These are phyloP conservation scores for Suhomyces ambrosiae DNA, from an alignment of 1,139 yeast genomes.

Conservation along the genomic window DNA sequence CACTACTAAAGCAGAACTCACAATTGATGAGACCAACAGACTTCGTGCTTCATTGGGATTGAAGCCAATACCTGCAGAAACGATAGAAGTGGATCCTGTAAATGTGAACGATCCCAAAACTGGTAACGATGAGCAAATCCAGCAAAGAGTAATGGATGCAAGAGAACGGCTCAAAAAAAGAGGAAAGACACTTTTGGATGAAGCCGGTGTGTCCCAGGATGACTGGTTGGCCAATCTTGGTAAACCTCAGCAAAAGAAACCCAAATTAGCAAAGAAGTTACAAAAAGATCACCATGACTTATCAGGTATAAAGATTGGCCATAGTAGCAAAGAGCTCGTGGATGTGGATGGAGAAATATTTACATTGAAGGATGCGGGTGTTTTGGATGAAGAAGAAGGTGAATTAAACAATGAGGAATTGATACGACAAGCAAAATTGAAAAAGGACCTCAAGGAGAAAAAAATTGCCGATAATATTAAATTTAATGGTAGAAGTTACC, in stretches of 20 bases:
- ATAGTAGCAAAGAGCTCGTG: conserved; percentile 38
- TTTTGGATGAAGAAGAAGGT: conserved; percentile 53
- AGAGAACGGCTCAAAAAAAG: conserved; percentile 22
- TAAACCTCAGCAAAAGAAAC: conserved; percentile 16
- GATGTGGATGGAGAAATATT: conserved; percentile 55
- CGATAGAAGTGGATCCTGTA: conserved; percentile 7
- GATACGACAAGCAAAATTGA: conserved; percentile 31
- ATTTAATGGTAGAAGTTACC: conserved; percentile 27
- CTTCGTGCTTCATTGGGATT: conserved; percentile 40
- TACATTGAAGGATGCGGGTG: conserved; percentile 62
- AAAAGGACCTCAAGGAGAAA: conserved; percentile 26
- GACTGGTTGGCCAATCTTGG: conserved; percentile 42
- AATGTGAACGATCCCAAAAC: conserved; percentile 8
- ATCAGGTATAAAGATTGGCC: conserved; percentile 49
- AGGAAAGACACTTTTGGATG: conserved; percentile 27
- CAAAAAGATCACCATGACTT: conserved; percentile 27
- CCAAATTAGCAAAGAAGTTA: conserved; percentile 6
- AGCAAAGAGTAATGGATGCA: conserved; percentile 19
- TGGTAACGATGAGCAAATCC: conserved; percentile 11
- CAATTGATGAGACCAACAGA: conserved; percentile 40
- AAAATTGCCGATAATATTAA: conserved; percentile 28
- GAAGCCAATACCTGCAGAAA: conserved; percentile 16
- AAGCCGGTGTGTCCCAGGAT: conserved; percentile 31
- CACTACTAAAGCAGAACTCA: conserved; percentile 19
- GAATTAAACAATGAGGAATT: conserved; percentile 49